Evolutionary conservation across 1,284 basidiomycete species (phyloP), one percentile per base, ranked within the genome.

Genomic region (Pseudozyma thailandica): DNA sequence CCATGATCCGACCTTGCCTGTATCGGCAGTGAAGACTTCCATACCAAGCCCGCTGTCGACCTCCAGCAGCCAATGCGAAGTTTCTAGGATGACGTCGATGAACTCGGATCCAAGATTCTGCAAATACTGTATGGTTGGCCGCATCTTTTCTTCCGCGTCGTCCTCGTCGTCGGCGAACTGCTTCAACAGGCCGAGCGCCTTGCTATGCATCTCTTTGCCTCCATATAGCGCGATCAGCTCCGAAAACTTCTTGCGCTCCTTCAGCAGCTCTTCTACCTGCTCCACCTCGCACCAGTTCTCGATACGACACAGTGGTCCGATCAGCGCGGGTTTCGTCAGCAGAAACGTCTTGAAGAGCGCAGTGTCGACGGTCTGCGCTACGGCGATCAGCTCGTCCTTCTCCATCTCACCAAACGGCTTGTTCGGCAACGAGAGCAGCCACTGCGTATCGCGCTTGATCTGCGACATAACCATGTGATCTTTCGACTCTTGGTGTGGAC

Each of bases 211-310:
- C 84, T 91, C 91, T 86, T 94, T 94, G 43, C 93, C 93, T 76
- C 92, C 90, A 82, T 97, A 98, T 35, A 98, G 85, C 81, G 92
- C 91, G 45, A 93, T 89, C 49, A 99, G 87, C 82, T 98, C 96
- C 1, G 89, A 88, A 78, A 89, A 92, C 89, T 94, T 94, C 92
- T 91, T 90, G 28, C 91, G 88, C 31, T 89, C 89, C 69, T 89
- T 87, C 41, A 99, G 84, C 57, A 94, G 88, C 79, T 91, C 92
- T 82, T 98, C 94, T 0, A 98, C 93, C 80, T 98, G 93, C 1
- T 90, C 89, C 0, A 98, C 93, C 79, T 98, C 93, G 84, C 94
- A 98, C 93, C 94, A 98, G 83, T 98, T 98, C 20, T 92, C 89
- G 37, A 95, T 86, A 35, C 96, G 88, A 83, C 95, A 98, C 41